Base-by-base conservation (phyloP, 129 eudicot genomes). In the Pulicaria dysenterica region DNA sequence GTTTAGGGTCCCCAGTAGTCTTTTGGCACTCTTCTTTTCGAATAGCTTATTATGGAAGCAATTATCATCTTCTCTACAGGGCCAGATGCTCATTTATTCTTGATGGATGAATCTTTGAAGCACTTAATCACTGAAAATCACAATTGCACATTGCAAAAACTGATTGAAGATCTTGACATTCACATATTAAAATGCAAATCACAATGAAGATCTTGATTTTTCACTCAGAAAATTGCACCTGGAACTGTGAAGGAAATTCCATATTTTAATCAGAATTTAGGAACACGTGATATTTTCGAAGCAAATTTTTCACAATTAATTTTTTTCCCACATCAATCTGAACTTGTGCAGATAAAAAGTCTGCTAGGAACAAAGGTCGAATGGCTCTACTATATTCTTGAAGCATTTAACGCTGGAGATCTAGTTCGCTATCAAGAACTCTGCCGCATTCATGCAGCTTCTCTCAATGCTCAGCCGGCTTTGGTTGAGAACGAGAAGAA, bases 381-480 rank as follows among this genome's bases (percentile, higher is more conserved):
- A 72, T 93, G 98, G 98, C 89, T 93, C n/a, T 93, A 87, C 77
- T 81, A 87, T 75, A 93, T 93, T 77, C 95, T 93, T 55, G 95
- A 93, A 78, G 95, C 95, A 65, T 93, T 93, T 80, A 93, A 93
- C 69, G 51, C 90, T 6, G 98, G 98, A 55, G 98, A 93, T 80
- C 76, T 93, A 65, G 88, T 78, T 70, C 96, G 92, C 17, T 93
- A 93, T 66, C 98, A 89, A 86, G 95, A 93, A 77, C 58, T 93
- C 19, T 89, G 96, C 64, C 82, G 73, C 49, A 96, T 89, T 58
- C 98, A 93, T 72, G 68, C 83, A 67, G 92, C 85, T 61, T 83
- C 98, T 63, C 85, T 93, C 34, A 87, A 65, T 48, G 82, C 92
- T 57, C 98, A 93, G 78, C 96, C 96, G 19, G 96, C 98, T 61